phyloP scores from a whole-genome alignment of 495 filamentous ascomycete genomes.

The Hypomontagnella submonticulosa region DNA sequence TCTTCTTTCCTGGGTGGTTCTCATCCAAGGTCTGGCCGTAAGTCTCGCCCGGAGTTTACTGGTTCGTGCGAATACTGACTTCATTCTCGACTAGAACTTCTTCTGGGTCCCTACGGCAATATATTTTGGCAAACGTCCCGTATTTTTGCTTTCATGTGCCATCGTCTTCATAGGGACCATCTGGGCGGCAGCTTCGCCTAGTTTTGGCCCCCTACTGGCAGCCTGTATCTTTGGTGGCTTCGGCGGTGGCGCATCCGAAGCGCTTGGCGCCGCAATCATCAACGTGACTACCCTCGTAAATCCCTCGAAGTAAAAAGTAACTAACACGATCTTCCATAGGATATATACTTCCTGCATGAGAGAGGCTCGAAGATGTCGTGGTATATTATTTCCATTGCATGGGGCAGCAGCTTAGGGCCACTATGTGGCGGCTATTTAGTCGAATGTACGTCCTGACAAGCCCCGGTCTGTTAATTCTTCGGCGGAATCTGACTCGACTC shows the following conservation, averaged over 20 bases:
- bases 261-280: constrained; percentile 22
- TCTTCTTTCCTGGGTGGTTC: constrained; percentile 19
- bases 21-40: constrained; percentile 16
- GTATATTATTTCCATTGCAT: constrained; percentile 23
- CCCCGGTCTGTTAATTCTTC: neutral
- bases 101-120: constrained; percentile 23
- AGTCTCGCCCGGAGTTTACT: neutral
- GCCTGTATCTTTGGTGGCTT: constrained; percentile 17
- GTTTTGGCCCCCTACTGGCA: constrained; percentile 9
- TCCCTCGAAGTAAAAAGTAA: too few relatives aligned
- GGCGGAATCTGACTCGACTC: neutral
- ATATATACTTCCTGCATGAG: constrained; percentile 27
- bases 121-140: constrained; percentile 21
- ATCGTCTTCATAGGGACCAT: constrained; percentile 15
- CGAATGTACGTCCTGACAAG: constrained; percentile 3
- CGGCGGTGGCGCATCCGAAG: constrained; percentile 25
- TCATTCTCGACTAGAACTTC: constrained; percentile 10
- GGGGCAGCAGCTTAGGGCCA: constrained; percentile 16
- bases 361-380: constrained; percentile 25
- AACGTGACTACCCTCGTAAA: constrained; percentile 2
- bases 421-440: constrained; percentile 20
- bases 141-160: constrained; percentile 16
- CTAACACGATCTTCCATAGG: constrained; percentile 3
- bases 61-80: neutral
- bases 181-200: constrained; percentile 13